Evolutionary conservation across 208 protist species (phyloP).

Genomic region (Trichomonas gallinae): DNA sequence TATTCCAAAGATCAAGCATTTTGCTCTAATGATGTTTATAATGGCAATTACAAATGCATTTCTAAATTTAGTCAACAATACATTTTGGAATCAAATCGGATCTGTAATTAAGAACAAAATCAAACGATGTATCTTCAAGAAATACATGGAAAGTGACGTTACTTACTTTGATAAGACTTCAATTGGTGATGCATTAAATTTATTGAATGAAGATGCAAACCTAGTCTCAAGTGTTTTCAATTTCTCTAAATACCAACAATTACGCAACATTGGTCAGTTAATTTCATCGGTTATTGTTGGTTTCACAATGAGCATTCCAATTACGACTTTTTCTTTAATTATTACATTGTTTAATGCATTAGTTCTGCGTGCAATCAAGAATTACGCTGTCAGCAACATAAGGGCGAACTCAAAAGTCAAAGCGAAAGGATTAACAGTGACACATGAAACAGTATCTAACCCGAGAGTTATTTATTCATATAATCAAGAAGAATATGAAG

Average conservation of each 20-base stretch:
- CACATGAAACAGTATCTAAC: neutral
- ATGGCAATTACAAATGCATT: neutral
- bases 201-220: neutral
- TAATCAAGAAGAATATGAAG: neutral
- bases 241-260: neutral
- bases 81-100: neutral
- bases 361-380: neutral
- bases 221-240: neutral
- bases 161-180: neutral
- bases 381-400: neutral
- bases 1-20: neutral
- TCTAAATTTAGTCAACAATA: neutral
- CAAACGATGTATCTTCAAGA: neutral
- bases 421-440: neutral
- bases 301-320: neutral
- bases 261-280: neutral
- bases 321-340: neutral
- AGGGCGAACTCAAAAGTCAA: neutral
- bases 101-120: neutral
- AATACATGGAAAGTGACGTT: neutral
- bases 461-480: neutral
- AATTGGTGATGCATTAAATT: neutral
- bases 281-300: neutral
- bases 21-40: neutral
- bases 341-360: neutral